A percentile compares a stretch with the other conserved stretches of the same genome.
phyloP scores from a whole-genome alignment of 2,329 filamentous ascomycete species.

The Fusarium musae region DNA sequence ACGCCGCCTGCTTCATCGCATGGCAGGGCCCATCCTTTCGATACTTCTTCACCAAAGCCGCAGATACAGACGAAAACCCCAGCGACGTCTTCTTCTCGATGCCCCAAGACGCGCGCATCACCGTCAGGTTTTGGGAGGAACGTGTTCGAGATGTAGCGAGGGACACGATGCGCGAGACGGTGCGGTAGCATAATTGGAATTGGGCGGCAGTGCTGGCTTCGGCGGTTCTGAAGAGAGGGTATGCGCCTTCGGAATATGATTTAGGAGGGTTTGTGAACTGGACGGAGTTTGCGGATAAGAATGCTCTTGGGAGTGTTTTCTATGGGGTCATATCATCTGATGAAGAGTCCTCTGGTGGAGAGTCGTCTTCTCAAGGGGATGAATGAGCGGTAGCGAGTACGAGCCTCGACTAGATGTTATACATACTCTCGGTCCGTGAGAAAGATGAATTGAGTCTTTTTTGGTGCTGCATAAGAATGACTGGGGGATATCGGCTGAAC shows the following conservation, averaged over 20 bases:
- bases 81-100: background rate
- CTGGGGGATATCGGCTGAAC: fast-evolving
- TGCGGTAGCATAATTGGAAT: background rate
- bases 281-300: background rate
- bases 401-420: no score
- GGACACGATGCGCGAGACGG: background rate
- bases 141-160: background rate
- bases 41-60: background rate
- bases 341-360: background rate
- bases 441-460: fast-evolving
- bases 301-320: fast-evolving
- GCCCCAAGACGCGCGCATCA: background rate
- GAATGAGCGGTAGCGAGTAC: no score
- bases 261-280: background rate
- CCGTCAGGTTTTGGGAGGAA: background rate
- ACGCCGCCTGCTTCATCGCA: background rate
- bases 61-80: fast-evolving
- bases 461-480: fast-evolving
- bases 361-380: fast-evolving
- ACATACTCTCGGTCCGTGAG: fast-evolving
- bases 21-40: background rate
- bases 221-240: background rate
- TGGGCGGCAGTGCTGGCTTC: background rate
- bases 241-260: background rate
- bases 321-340: background rate